Evolutionary conservation across 257 asterid species (phyloP).

Genomic region (Verbascum thapsus): DNA sequence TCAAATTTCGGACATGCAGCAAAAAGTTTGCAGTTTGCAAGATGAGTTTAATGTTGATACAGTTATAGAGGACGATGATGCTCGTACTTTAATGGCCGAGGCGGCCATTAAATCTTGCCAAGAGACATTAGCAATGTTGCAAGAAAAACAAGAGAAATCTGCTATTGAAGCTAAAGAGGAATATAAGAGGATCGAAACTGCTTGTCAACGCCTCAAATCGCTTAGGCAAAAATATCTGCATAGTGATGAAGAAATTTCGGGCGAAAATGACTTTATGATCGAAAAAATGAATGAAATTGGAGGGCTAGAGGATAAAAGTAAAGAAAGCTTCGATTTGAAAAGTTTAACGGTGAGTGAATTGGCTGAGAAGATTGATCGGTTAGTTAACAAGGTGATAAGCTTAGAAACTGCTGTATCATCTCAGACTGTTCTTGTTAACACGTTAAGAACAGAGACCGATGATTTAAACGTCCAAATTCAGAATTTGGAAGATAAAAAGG

Average conservation of each 20-base stretch:
- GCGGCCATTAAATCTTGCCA: constrained; percentile 53
- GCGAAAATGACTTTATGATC: constrained; percentile 6
- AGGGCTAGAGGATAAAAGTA: constrained; percentile 17
- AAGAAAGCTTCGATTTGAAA: constrained; percentile 30
- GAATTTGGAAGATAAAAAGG: constrained; percentile 45
- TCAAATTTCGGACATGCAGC: constrained; percentile 53
- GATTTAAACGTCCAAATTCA: constrained; percentile 49
- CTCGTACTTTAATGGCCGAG: constrained; percentile 57
- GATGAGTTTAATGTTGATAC: constrained; percentile 49
- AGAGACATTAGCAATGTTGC: constrained; percentile 42
- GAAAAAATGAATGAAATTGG: constrained; percentile 31
- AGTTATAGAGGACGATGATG: constrained; percentile 57
- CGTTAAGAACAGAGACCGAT: constrained; percentile 52
- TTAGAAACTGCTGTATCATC: constrained; percentile 60
- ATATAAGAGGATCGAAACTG: constrained; percentile 43
- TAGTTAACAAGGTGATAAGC: constrained; percentile 54
- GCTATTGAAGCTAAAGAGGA: constrained; percentile 41
- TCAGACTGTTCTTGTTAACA: constrained; percentile 54
- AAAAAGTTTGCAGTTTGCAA: constrained; percentile 40
- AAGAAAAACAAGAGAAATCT: constrained; percentile 46
- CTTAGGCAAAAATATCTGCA: constrained; percentile 33
- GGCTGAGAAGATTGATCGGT: constrained; percentile 59
- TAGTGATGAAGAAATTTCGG: constrained; percentile 6
- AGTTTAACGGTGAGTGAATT: constrained; percentile 36
- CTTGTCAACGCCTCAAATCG: constrained; percentile 37